Base-by-base conservation (phyloP, 768 basidiomycete genomes). In the Lepiota brunneoincarnata region DNA sequence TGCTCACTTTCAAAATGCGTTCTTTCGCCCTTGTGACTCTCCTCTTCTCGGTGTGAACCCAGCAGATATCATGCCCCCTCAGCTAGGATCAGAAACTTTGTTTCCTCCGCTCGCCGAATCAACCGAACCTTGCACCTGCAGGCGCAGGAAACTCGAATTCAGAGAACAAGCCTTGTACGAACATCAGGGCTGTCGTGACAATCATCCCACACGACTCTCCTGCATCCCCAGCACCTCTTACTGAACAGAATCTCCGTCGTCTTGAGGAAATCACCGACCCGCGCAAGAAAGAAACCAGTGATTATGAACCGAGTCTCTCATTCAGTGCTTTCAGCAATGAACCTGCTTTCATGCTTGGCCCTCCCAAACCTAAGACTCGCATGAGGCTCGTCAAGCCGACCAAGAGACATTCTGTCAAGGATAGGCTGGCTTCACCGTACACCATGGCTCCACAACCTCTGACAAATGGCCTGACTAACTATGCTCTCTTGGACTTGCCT, bases 321-420 rank as follows among this genome's bases (percentile, higher is more conserved):
- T 65, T 42, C 60, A 66, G 39, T 64, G 64, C 50, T 59, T 68
- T 67, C 6, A 69, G 66, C 45, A 67, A 66, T 2, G 67, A 68
- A 42, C 66, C 65, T 15, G 65, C 66, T 14, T 56, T 58, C 24
- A 20, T 64, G 6, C 52, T 45, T 5, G 39, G 7, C 18, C 31
- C 46, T n/a, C 38, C 36, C 3, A 46, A 31, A 23, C 52, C 44
- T 21, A 54, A 54, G 17, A 12, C 37, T 23, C 44, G 52, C 10
- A 20, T 36, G 28, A 39, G 44, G n/a, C 10, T 28, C 43, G 28
- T 23, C 24, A 54, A 15, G 24, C 24, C n/a, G 2, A 24, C 44
- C 12, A 54, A 38, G 21, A 15, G 50, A 21, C 44, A 14, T 4
- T 26, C 18, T 23, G 41, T 43, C 34, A 69, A 67, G 37, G 65